Evolutionary conservation across 768 basidiomycete genomes (phyloP), one percentile per base, ranked within the genome.

Genomic region (Mycena albidolilacea): DNA sequence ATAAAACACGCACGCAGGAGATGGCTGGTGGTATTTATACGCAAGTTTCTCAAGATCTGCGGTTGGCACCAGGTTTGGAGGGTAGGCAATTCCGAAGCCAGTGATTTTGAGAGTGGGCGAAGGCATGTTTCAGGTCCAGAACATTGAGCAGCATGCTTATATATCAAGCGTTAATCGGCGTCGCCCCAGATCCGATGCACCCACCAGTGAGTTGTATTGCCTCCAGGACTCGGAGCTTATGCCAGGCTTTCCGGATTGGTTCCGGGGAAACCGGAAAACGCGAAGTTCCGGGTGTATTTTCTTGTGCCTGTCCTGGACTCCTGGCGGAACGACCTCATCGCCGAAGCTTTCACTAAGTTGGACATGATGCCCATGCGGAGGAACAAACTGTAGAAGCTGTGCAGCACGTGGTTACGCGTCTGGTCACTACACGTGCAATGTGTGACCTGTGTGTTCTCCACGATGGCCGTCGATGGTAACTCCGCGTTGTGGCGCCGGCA

Each of bases 31-130:
- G 9, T 23, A 52, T 58, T 62, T 64, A 44, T 69, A 68, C 19
- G 67, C 71, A 2, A 60, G 5, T 46, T 69, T 64, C 0, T 68
- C 62, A 19, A 69, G 57, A 12, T 69, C 67, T 4, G 30, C 67
- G 1, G 39, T 15, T 5, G 72, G 67, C 2, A 62, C 64, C 3
- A 38, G 30, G 44, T 55, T n/a, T 7, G 61, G 46, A 19, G 72
- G 72, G 30, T 69, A 69, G 19, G 72, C 72, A 10, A 69, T n/a
- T 10, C 67, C 72, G n/a, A 73, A 35, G 12, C 72, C 72, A 59
- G 72, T 73, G 14, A 73, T 55, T 61, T 60, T 69, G 15, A 73
- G 87, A 87, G 19, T 80, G 82, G 8, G 90, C n/a, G 70, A 39
- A 35, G 70, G 39, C 58, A 71, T 71, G 44, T 30, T 55, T 30